These are phyloP conservation scores for Vigna trinervia DNA, from an alignment of 306 rosid genomes.

Conservation along the genomic window DNA sequence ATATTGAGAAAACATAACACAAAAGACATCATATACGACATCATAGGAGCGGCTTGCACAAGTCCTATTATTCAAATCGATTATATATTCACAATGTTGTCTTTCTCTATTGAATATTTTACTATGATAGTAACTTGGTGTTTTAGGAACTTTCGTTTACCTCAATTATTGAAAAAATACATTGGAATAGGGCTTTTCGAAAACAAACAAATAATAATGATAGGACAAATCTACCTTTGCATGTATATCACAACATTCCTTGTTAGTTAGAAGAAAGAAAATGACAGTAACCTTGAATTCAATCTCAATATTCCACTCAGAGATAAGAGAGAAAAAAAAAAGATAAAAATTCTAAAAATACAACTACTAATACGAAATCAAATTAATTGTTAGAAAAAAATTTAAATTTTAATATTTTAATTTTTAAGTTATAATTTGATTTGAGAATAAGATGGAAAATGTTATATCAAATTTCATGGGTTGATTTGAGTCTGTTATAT, in stretches of 20 bases:
- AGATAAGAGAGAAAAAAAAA: no score
- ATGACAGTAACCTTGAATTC: no score
- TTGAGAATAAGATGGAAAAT: no score
- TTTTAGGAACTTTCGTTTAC: slow-evolving; percentile 33
- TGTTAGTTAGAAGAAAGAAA: neutral
- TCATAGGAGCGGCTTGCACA: neutral
- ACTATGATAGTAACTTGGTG: neutral
- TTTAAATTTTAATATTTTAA: no score
- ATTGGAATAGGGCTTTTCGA: slow-evolving; percentile 37
- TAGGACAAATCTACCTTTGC: slow-evolving; percentile 42
- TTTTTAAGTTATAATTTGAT: no score
- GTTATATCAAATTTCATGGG: no score
- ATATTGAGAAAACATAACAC: neutral
- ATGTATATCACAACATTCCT: neutral
- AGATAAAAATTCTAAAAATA: no score
- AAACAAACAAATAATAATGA: slow-evolving; percentile 34
- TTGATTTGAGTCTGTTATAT: no score
- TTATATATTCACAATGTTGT: neutral
- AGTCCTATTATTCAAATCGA: neutral
- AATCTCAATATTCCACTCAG: no score
- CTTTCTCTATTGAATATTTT: neutral
- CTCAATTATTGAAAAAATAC: slow-evolving; percentile 45
- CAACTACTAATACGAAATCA: no score
- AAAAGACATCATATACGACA: neutral
- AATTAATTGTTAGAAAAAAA: no score